Conservation (phyloP, 352 stramenopile genomes). For the Phytophthora constricta region DNA sequence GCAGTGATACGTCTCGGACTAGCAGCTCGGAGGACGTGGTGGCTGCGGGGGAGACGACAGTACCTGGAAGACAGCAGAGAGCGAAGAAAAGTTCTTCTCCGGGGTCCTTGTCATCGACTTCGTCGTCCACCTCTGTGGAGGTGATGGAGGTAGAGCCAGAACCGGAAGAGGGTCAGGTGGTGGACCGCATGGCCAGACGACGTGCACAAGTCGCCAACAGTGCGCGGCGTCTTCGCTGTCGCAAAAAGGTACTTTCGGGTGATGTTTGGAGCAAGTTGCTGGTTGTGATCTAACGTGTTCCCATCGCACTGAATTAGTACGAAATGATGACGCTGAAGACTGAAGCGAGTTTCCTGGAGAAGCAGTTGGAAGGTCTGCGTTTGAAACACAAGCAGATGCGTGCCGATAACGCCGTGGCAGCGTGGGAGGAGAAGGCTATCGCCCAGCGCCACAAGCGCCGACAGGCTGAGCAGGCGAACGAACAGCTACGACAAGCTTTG, state of each 20-base stretch:
- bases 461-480: conserved; percentile 34
- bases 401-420: conserved; percentile 28
- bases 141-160: conserved; percentile 16
- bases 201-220: conserved; percentile 57
- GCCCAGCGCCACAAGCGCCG: conserved; percentile 47
- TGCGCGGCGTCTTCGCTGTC: conserved; percentile 51
- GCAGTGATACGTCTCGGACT: conserved; percentile 10
- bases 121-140: conserved; percentile 1
- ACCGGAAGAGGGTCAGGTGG: conserved; percentile 1
- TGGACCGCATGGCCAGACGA: conserved; percentile 47
- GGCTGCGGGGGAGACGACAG: conserved; percentile 5
- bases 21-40: too few species aligned
- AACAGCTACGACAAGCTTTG: conserved; percentile 34
- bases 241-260: conserved; percentile 43
- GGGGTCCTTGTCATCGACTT: neutral
- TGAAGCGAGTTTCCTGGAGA: conserved; percentile 47
- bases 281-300: neutral
- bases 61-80: conserved; percentile 7
- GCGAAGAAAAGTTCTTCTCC: conserved; percentile 17
- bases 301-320: neutral
- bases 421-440: conserved; percentile 55
- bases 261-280: neutral
- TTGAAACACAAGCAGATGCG: conserved; percentile 47
- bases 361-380: conserved; percentile 44
- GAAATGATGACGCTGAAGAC: conserved; percentile 49